Base-by-base conservation (phyloP, 148 eudicot species). In the Heliosperma pusillum region DNA sequence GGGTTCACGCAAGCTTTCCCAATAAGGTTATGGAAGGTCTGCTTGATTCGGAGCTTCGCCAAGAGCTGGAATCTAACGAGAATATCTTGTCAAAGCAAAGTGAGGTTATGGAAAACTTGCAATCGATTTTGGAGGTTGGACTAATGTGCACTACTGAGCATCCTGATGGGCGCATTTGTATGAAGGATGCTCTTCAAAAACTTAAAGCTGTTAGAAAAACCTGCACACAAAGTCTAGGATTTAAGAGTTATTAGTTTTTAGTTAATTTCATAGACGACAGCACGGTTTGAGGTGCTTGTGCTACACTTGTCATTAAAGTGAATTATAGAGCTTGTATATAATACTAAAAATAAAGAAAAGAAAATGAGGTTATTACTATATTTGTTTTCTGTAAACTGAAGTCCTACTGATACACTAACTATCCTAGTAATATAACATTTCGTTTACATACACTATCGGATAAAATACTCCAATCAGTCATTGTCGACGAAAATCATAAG, bases 111-210 rank as follows among this genome's bases (percentile, higher is more conserved):
- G 73, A 70, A 69, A 80, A 81, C 74, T 65, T 76, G 30, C 17
- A 56, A 10, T 63, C 55, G 3, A 69, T 85, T 70, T 66, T 89
- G 15, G 85, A 83, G 70, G 77, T 87, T 59, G 87, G 86, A 21
- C 78, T 87, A 12, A 77, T 86, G 40, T 89, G 93, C 70, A 78
- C 84, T n/a, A 80, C 53, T 33, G 81, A 77, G 66, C 82, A 68
- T 16, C 85, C 89, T 25, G 81, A 72, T 20, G 80, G 36, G 24
- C 86, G 93, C 78, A 80, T 81, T 26, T 73, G 68, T 75, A 81
- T 87, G 63, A 77, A 69, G 44, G 85, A 87, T 71, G 90, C 86
- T 74, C 87, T 87, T 21, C 62, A 57, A 40, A 82, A 74, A 47
- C 85, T 89, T 58, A 79, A 81, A 77, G 64, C 65, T 70, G 67